Percentiles rank a stretch among this genome's conserved stretches.
These are phyloP conservation scores for Rhizopogon sp. DNA, from an alignment of 768 basidiomycete genomes.

Conservation along the genomic window DNA sequence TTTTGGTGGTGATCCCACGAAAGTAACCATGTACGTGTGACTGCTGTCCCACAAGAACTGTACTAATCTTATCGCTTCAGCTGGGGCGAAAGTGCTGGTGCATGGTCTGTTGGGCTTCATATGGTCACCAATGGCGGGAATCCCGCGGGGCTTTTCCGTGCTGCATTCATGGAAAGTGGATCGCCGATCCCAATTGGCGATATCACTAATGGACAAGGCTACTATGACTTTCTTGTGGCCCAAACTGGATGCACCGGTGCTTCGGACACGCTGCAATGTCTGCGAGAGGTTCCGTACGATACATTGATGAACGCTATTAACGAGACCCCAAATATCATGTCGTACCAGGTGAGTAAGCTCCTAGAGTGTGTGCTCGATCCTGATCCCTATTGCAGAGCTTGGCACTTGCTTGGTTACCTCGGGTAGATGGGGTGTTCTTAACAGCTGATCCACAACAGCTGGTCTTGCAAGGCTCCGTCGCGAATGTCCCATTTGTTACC, in stretches of 20 bases:
- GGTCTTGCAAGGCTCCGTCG: constrained; percentile 29
- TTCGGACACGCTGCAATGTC: constrained; percentile 27
- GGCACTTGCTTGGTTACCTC: constrained; percentile 30
- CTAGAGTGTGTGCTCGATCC: background rate
- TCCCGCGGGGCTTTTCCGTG: constrained; percentile 20
- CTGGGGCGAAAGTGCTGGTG: constrained; percentile 35
- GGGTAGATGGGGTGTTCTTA: constrained; percentile 36
- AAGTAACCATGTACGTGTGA: constrained; percentile 30
- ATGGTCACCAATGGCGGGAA: constrained; percentile 21
- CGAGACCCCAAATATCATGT: constrained; percentile 23
- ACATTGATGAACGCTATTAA: constrained; percentile 28
- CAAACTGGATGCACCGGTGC: constrained; percentile 25
- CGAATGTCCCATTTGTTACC: constrained; percentile 15
- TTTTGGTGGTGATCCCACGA: constrained; percentile 57
- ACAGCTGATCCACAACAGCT: constrained; percentile 25
- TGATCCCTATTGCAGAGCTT: constrained; percentile 8
- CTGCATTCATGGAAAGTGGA: constrained; percentile 37
- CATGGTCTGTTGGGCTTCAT: constrained; percentile 28
- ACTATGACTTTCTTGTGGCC: constrained; percentile 25
- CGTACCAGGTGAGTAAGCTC: constrained; percentile 23
- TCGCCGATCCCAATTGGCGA: constrained; percentile 22
- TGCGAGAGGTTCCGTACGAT: constrained; percentile 26
- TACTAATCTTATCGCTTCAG: background rate
- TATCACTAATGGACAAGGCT: constrained; percentile 16
- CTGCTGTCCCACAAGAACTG: background rate